A percentile compares a stretch with the other conserved stretches of the same genome.
Conservation (phyloP, 306 rosid species). For the Lagenaria siceraria region DNA sequence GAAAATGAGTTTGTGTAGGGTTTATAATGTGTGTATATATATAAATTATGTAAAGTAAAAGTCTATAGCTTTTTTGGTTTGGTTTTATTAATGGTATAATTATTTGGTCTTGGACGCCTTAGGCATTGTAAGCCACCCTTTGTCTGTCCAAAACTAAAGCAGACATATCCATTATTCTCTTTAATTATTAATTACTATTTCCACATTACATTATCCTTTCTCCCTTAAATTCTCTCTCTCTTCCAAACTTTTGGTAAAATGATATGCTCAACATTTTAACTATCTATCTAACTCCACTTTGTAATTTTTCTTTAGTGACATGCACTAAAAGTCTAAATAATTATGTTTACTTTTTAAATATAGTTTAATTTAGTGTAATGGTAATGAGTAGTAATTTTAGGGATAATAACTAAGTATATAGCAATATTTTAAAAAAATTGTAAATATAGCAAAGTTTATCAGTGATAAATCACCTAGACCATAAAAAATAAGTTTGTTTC, state of each 20-base stretch:
- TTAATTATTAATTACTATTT: background rate
- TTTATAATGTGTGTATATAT: background rate
- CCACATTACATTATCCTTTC: background rate
- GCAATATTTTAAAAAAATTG: too few species aligned
- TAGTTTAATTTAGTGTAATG: too few species aligned
- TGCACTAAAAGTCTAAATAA: too few species aligned
- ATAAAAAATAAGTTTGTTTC: too few species aligned
- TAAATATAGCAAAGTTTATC: too few species aligned
- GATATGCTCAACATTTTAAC: background rate
- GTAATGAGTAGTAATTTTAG: too few species aligned
- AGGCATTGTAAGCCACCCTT: slow-evolving; percentile 14
- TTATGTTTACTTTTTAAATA: too few species aligned
- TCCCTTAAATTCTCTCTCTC: background rate
- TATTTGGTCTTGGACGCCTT: slow-evolving; percentile 35
- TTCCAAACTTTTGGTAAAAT: background rate
- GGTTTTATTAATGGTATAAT: background rate
- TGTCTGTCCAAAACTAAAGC: slow-evolving; percentile 23
- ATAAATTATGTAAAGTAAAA: background rate
- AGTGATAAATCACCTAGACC: too few species aligned
- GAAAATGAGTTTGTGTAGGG: background rate
- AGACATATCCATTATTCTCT: background rate
- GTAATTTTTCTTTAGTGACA: too few species aligned
- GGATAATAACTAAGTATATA: too few species aligned
- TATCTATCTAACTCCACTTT: background rate
- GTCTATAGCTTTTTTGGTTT: background rate